Evolutionary conservation across 1,139 yeast genomes (phyloP).

Genomic region (Lodderomyces oxycetoniae): DNA sequence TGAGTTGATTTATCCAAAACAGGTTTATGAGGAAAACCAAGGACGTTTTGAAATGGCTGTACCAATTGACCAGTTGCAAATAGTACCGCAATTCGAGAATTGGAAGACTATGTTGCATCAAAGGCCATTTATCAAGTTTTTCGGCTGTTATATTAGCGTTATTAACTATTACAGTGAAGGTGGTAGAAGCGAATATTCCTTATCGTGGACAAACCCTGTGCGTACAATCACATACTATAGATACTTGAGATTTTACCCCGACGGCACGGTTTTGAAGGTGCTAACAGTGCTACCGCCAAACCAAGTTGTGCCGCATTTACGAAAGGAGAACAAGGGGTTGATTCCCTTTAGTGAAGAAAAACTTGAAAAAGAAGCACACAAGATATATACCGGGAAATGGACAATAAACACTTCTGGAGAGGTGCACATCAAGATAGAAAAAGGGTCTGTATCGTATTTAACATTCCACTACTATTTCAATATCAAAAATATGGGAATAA

Average conservation of each 20-base stretch:
- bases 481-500: constrained; percentile 52
- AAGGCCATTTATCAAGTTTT: constrained; percentile 68
- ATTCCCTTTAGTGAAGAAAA: constrained; percentile 16
- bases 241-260: constrained; percentile 73
- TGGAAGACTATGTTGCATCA: constrained; percentile 49
- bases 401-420: constrained; percentile 44
- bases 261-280: constrained; percentile 68
- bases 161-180: constrained; percentile 84
- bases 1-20: constrained; percentile 51
- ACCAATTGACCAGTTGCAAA: constrained; percentile 37
- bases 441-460: constrained; percentile 62
- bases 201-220: constrained; percentile 72
- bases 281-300: constrained; percentile 65
- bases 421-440: constrained; percentile 50
- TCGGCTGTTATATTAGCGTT: constrained; percentile 82
- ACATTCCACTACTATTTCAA: constrained; percentile 58
- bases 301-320: constrained; percentile 53
- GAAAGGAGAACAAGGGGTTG: constrained; percentile 24
- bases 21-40: constrained; percentile 45
- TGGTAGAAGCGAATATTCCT: constrained; percentile 57
- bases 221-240: constrained; percentile 85
- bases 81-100: constrained; percentile 46
- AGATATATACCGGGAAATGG: constrained; percentile 51
- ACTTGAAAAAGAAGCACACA: constrained; percentile 26
- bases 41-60: constrained; percentile 29